These are phyloP conservation scores for Arxiozyma telluris DNA, from an alignment of 1,139 yeast species.

Conservation along the genomic window DNA sequence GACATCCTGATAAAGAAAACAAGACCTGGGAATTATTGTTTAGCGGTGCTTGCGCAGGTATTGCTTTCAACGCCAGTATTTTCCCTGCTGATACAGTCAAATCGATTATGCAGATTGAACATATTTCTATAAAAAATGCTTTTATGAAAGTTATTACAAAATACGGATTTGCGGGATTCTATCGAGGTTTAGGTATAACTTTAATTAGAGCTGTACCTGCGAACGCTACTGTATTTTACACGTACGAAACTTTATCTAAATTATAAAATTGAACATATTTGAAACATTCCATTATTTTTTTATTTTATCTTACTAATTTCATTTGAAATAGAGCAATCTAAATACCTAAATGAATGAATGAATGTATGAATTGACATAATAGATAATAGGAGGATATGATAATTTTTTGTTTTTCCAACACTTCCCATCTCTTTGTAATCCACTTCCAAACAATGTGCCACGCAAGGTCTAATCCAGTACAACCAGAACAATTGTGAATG, in stretches of 20 bases:
- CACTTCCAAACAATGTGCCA: background rate
- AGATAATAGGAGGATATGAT: background rate
- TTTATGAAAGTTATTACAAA: constrained; percentile 34
- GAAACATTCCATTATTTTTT: background rate
- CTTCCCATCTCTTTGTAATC: background rate
- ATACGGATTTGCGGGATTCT: constrained; percentile 51
- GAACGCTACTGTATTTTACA: constrained; percentile 74
- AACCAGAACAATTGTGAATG: background rate
- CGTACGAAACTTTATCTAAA: constrained; percentile 52
- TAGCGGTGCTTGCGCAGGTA: constrained; percentile 85
- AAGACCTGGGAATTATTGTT: constrained; percentile 48
- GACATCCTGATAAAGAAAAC: constrained; percentile 27
- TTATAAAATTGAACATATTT: background rate
- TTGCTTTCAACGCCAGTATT: constrained; percentile 65
- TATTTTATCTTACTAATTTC: background rate
- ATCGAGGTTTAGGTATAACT: constrained; percentile 81
- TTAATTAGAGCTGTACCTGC: constrained; percentile 79
- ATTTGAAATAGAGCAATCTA: background rate
- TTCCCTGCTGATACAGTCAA: constrained; percentile 91
- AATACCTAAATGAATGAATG: background rate
- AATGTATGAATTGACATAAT: too few species aligned
- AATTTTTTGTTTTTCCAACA: too few species aligned
- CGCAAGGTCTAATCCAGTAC: background rate
- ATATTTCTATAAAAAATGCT: constrained; percentile 28
- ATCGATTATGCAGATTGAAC: constrained; percentile 70